phyloP scores from a whole-genome alignment of 2,329 filamentous ascomycete species.

The Aspergillus ruber region DNA sequence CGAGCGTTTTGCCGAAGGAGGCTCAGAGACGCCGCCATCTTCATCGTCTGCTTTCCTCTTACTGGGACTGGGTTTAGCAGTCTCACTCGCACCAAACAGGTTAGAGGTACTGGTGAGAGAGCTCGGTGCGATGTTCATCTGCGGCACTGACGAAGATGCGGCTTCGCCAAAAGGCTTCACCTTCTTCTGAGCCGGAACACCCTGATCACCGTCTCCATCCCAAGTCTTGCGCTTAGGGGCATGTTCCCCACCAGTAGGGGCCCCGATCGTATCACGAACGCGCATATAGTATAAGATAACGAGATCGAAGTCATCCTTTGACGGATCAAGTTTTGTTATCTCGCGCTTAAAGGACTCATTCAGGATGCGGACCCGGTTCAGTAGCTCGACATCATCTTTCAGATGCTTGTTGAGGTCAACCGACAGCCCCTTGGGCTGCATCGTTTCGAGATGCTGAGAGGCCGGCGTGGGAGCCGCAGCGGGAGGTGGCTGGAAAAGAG shows the following conservation, averaged over 20 bases:
- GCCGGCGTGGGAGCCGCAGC: neutral
- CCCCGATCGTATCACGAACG: conserved; percentile 32
- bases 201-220: conserved; percentile 11
- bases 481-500: conserved; percentile 3
- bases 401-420: conserved; percentile 11
- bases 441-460: conserved; percentile 5
- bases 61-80: conserved; percentile 2
- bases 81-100: conserved; percentile 11
- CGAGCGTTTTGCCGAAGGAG: conserved; percentile 14
- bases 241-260: conserved; percentile 20
- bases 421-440: conserved; percentile 14
- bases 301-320: conserved; percentile 28
- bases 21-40: conserved; percentile 5
- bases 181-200: conserved; percentile 17
- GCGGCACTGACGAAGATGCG: neutral
- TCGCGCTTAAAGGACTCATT: conserved; percentile 30
- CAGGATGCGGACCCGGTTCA: conserved; percentile 27
- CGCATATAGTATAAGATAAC: conserved; percentile 33
- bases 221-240: conserved; percentile 22
- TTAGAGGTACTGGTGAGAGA: conserved; percentile 11
- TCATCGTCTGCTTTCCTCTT: conserved; percentile 18
- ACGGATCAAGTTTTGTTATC: conserved; percentile 25
- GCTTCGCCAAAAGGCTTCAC: conserved; percentile 10
- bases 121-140: conserved; percentile 5
- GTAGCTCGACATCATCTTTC: conserved; percentile 14